Percentiles rank a stretch among this genome's conserved stretches.
phyloP scores from a whole-genome alignment of 352 stramenopile genomes.

The Blastocystis sp. region DNA sequence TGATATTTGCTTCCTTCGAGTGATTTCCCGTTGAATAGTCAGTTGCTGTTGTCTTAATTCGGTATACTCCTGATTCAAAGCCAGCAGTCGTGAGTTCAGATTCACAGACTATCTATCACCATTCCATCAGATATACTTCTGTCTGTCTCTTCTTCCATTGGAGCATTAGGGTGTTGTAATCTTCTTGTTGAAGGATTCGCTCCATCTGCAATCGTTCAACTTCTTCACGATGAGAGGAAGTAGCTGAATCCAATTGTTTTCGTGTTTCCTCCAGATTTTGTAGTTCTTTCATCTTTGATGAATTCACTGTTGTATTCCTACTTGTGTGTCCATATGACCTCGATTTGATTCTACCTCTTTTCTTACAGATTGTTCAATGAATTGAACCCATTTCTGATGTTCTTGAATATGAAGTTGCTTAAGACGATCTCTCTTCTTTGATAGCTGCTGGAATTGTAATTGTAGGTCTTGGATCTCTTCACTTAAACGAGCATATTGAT shows the following conservation, averaged over 20 bases:
- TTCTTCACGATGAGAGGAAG: too few species aligned
- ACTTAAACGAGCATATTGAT: background rate
- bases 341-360: background rate
- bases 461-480: background rate
- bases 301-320: background rate
- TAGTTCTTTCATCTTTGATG: background rate
- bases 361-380: background rate
- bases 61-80: constrained; percentile 24
- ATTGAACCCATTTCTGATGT: background rate
- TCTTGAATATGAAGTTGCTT: background rate
- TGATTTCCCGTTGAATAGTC: background rate
- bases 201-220: background rate
- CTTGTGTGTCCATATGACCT: background rate
- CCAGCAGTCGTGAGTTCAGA: background rate
- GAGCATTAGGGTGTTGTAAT: background rate
- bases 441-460: background rate
- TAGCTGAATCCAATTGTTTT: background rate
- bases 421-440: background rate
- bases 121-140: background rate
- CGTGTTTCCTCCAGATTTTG: background rate
- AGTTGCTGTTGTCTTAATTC: background rate
- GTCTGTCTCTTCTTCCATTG: background rate
- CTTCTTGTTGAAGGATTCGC: background rate
- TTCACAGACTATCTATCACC: background rate
- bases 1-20: background rate